phyloP scores from a whole-genome alignment of 352 stramenopile species.

The Globisporangium solare region DNA sequence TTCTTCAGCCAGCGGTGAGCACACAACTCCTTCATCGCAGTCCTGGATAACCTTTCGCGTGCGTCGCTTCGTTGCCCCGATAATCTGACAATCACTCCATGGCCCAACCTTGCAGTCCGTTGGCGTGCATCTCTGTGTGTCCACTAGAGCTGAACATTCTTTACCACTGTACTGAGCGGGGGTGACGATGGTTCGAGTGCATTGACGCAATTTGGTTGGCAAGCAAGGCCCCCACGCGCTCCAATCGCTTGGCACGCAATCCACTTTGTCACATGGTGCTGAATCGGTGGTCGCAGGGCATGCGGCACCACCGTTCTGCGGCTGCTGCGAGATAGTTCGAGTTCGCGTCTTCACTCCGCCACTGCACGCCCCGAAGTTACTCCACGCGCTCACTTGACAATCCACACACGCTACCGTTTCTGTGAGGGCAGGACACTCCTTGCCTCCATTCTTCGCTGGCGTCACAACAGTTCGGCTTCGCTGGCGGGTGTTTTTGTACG shows the following conservation, averaged over 20 bases:
- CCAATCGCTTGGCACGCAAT: conserved; percentile 56
- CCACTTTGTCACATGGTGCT: conserved; percentile 36
- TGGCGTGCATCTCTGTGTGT: conserved; percentile 62
- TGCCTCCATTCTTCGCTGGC: conserved; percentile 18
- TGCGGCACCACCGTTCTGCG: conserved; percentile 19
- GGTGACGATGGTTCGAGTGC: conserved; percentile 39
- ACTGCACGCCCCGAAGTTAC: conserved; percentile 9
- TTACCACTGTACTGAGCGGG: conserved; percentile 40
- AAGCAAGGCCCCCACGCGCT: conserved; percentile 34
- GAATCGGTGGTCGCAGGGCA: conserved; percentile 35
- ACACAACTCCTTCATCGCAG: conserved; percentile 36
- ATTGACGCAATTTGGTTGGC: conserved; percentile 27
- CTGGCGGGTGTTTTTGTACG: conserved; percentile 16
- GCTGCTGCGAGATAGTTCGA: conserved; percentile 40
- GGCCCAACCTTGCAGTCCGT: conserved; percentile 50
- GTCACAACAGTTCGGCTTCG: conserved; percentile 20
- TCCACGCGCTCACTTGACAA: conserved; percentile 21
- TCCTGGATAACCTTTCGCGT: conserved; percentile 29
- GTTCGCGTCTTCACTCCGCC: conserved; percentile 33
- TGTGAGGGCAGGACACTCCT: not conserved
- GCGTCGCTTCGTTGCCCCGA: conserved; percentile 38
- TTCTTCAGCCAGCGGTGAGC: conserved; percentile 37
- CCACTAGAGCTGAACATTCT: conserved; percentile 31
- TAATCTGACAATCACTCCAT: conserved; percentile 40
- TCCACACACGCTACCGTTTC: conserved; percentile 13